Base-by-base conservation (phyloP, 768 basidiomycete species). In the Trametes cingulata region DNA sequence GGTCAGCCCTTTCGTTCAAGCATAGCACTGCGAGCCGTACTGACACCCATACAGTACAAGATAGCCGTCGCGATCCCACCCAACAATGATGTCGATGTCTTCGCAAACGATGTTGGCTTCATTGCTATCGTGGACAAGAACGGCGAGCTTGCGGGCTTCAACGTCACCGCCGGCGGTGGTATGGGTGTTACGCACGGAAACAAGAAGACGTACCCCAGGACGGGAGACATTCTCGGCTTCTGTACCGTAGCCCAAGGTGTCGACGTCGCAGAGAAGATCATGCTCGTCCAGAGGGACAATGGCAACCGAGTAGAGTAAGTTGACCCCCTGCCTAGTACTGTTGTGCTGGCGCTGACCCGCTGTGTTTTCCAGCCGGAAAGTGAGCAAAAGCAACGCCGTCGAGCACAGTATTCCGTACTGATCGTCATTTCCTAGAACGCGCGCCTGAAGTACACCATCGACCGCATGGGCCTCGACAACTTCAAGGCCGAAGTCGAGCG, bases 181-280 rank as follows among this genome's bases (percentile, higher is more conserved):
- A 99, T 99, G 97, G 97, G 97, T 74, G 97, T 98, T 43, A 98
- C 97, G 0, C 96, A 98, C 68, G 94, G 94, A 35, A 96, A 93
- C 82, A 98, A 98, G 80, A 95, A 97, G 80, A 99, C 97, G 0
- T 98, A 98, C 72, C 97, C 97, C 46, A 88, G 97, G 52, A 74
- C 87, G 45, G 94, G 85, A 27, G 88, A 88, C 68, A 76, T 97
- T 47, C 84, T 99, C 62, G 97, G 97, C 51, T 99, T 98, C 81
- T 94, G 93, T 68, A 91, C 90, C 1, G 77, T 84, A 6, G 93
- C 95, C 52, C 88, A 98, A 70, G 95, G 91, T 53, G 82, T 82
- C 67, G 78, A 83, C 59, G 88, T 96, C 4, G 95, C 95, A 9
- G 95, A 99, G 78, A 89, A 90, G 71, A 83, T 99, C 68, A 89